A percentile compares a stretch with the other conserved stretches of the same genome.
Conservation (phyloP, 805 yeast genomes). For the Suhomyces xylopsoci region DNA sequence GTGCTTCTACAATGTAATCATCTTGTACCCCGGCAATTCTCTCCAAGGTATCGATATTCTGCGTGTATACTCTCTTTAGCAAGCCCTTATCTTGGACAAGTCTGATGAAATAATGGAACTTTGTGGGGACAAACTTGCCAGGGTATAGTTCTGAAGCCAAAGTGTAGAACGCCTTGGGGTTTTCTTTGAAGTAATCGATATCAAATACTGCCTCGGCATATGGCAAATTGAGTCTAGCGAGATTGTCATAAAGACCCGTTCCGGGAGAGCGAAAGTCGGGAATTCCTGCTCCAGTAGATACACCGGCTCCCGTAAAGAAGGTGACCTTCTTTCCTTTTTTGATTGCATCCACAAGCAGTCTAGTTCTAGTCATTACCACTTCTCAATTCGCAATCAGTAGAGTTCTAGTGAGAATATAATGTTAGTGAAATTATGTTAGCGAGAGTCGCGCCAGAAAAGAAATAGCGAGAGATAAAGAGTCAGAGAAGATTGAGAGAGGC, state of each 20-base stretch:
- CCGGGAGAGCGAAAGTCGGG: conserved; percentile 93
- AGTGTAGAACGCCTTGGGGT: conserved; percentile 81
- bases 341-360: conserved; percentile 31
- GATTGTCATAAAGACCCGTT: conserved; percentile 83
- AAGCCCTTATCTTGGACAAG: conserved; percentile 61
- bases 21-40: conserved; percentile 72
- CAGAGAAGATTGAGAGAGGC: no score
- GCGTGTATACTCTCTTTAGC: conserved; percentile 77
- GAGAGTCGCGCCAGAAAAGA: neutral
- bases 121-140: conserved; percentile 79
- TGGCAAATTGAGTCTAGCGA: conserved; percentile 71
- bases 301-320: conserved; percentile 88
- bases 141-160: conserved; percentile 86
- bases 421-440: neutral
- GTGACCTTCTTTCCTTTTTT: conserved; percentile 45
- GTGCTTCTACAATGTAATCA: conserved; percentile 79
- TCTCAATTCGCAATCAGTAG: neutral
- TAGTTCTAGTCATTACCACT: conserved; percentile 8
- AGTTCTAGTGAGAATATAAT: neutral
- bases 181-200: conserved; percentile 69
- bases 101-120: conserved; percentile 71
- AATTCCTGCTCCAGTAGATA: conserved; percentile 89
- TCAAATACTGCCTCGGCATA: conserved; percentile 96
- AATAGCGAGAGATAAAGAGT: neutral
- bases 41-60: conserved; percentile 91